These are phyloP conservation scores for Cicer bijugum DNA, from an alignment of 306 rosid genomes.

Conservation along the genomic window DNA sequence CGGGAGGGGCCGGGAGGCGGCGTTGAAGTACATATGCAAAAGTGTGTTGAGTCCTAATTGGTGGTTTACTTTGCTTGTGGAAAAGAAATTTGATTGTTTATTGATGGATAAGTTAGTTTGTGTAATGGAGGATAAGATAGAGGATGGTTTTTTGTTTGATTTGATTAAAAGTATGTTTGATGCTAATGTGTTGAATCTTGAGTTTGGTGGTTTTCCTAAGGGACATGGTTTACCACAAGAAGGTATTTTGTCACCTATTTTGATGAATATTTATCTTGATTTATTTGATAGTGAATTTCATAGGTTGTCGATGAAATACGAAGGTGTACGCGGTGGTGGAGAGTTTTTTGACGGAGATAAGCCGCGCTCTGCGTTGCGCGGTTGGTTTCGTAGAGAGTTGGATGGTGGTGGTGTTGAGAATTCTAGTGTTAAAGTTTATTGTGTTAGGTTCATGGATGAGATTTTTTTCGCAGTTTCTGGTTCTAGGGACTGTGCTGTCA, in stretches of 20 bases:
- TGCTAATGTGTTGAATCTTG: conserved; percentile 74
- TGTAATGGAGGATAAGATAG: conserved; percentile 77
- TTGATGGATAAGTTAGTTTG: conserved; percentile 60
- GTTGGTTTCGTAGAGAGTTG: conserved; percentile 80
- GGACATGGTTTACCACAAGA: conserved; percentile 97
- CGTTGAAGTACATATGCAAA: conserved; percentile 72
- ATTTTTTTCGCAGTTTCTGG: conserved; percentile 76
- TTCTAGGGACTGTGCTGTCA: conserved; percentile 67
- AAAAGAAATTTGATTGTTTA: conserved; percentile 62
- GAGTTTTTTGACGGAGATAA: conserved; percentile 44
- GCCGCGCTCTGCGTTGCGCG: conserved; percentile 64
- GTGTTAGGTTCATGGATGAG: conserved; percentile 88
- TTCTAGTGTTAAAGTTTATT: conserved; percentile 54
- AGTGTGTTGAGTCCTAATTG: conserved; percentile 69
- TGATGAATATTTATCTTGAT: conserved; percentile 86
- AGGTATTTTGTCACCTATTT: conserved; percentile 81
- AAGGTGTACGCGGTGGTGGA: conserved; percentile 53
- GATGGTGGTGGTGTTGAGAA: conserved; percentile 48
- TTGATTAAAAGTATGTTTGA: conserved; percentile 65
- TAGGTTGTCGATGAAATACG: conserved; percentile 84
- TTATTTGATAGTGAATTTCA: conserved; percentile 79
- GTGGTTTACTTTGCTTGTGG: conserved; percentile 77
- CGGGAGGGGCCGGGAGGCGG: conserved; percentile 74
- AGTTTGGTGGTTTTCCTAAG: conserved; percentile 87
- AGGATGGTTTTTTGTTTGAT: conserved; percentile 62